These are phyloP conservation scores for Trichosporon inkin DNA, from an alignment of 1,284 basidiomycete genomes.

Conservation along the genomic window DNA sequence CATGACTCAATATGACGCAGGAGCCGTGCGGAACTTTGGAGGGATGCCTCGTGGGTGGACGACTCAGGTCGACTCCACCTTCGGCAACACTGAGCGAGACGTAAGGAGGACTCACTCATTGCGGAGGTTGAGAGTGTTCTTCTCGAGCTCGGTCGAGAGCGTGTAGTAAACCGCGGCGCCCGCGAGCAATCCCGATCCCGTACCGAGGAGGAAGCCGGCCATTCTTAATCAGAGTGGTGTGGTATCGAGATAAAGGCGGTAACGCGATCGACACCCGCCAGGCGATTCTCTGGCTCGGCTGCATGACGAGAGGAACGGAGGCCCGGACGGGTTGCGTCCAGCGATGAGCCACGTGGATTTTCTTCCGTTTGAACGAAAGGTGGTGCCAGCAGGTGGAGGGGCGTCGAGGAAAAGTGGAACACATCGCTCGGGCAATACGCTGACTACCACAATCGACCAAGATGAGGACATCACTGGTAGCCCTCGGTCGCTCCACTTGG, in stretches of 20 bases:
- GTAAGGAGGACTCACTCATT: conserved; percentile 45
- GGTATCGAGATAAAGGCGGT: not conserved
- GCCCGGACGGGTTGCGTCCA: not conserved
- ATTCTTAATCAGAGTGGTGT: conserved; percentile 22
- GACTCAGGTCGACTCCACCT: not conserved
- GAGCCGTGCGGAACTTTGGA: not conserved
- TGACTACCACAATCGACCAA: conserved; percentile 1
- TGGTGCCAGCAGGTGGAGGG: not conserved
- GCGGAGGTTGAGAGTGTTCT: conserved; percentile 28
- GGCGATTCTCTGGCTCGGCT: conserved; percentile 1
- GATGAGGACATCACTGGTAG: conserved; percentile 21
- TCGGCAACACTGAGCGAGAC: too few species aligned
- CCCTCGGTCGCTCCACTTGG: conserved; percentile 50
- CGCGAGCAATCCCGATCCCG: conserved; percentile 41
- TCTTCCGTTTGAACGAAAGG: conserved; percentile 7
- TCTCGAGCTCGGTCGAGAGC: conserved; percentile 32
- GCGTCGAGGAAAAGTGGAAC: conserved; percentile 20
- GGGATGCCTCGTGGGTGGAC: not conserved
- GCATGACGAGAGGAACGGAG: conserved; percentile 6
- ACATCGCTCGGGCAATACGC: too few species aligned
- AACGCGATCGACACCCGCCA: not conserved
- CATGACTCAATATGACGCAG: not conserved
- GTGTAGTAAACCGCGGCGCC: conserved; percentile 48
- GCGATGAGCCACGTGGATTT: conserved; percentile 10
- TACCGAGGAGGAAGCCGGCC: conserved; percentile 45